Base-by-base conservation (phyloP, 2,329 filamentous ascomycete genomes). In the Teratosphaeria epicoccoides region DNA sequence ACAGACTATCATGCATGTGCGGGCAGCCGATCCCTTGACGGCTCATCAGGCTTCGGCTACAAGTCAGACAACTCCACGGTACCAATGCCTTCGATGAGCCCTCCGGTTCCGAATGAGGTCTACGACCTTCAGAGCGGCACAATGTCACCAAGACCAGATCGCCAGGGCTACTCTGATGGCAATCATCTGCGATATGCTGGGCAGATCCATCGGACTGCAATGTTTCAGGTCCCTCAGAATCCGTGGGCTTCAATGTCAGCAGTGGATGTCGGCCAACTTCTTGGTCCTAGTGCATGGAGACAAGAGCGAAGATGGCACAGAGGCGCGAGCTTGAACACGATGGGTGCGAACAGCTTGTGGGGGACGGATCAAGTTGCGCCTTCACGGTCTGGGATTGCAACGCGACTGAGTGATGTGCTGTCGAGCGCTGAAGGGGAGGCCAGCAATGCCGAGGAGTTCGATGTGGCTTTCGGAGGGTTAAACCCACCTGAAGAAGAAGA, bases 371-470 rank as follows among this genome's bases (percentile, higher is more conserved):
- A 66, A 56, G 68, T 64, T 20, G 68, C 62, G 33, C 70, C 63
- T 6, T 67, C 80, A 20, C 80, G 74, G 59, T 79, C 85, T 59
- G 70, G 80, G 50, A 77, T 88, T 47, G 77, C 74, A 11, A 72
- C 73, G 4, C 81, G 80, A 49, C 76, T 90, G 55, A 78, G 86
- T 64, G 70, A 79, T 45, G 75, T 88, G 53, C 80, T 90, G 64
- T 87, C 85, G 1, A 74, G 78, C 33, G 88, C 89, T 52, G 86
- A 89, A 63, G 73, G 76, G n/a, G 84, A 85, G 24, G 71, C 63
- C 10, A 77, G 77, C 49, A 71, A 67, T 50, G 75, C 73, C 11
- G 68, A 70, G 52, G 73, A 85, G 61, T 73, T 71, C 50, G 79
- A 80, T 49, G 68, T 83, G 25, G 28, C 47, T 24, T 14, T 43